Base-by-base conservation (phyloP, 1,284 basidiomycete species). In the Sporisorium reilianum region DNA sequence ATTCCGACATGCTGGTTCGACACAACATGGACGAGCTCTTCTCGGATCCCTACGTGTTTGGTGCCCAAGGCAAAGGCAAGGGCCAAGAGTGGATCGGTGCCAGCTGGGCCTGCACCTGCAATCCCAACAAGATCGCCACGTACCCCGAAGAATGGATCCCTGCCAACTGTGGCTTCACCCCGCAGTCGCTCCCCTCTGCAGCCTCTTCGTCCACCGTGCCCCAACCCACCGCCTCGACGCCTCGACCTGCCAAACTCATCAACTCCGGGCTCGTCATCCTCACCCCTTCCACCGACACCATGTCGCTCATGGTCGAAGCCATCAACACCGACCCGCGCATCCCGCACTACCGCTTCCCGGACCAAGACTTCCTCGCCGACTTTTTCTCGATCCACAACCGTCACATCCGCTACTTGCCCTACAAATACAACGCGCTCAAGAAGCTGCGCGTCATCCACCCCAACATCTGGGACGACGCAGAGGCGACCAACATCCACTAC, bases 91-190 rank as follows among this genome's bases (percentile, higher is more conserved):
- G 79, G 40, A 95, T 98, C 64, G 94, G 92, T 3, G 94, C 93
- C 0, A 89, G 87, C 0, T 95, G 95, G 74, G 95, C 90, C 9
- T 98, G 95, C 82, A 91, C 94, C 1, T 98, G 95, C 87, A 98
- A 98, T 83, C 95, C 95, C 10, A 89, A 90, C 55, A 90, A 90
- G 81, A 86, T 95, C 44, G 76, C 88, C 1, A 92, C 95, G 80
- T 98, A 98, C 85, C 95, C 96, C 2, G 79, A 82, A 6, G 93
- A 97, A 83, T 98, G 95, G 95, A 88, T 90, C 30, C 94, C 95
- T 6, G 90, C 87, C 58, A 97, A 97, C 81, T 98, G 95, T 85
- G 90, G 92, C 20, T 90, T 93, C 85, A 91, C 91, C 2, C 87
- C 91, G 8, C 81, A 81, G 50, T 12, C 55, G 0, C 75, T 78